A percentile compares a stretch with the other conserved stretches of the same genome.
Conservation (phyloP, 78 protist genomes). For the Emiliania huxleyi region DNA sequence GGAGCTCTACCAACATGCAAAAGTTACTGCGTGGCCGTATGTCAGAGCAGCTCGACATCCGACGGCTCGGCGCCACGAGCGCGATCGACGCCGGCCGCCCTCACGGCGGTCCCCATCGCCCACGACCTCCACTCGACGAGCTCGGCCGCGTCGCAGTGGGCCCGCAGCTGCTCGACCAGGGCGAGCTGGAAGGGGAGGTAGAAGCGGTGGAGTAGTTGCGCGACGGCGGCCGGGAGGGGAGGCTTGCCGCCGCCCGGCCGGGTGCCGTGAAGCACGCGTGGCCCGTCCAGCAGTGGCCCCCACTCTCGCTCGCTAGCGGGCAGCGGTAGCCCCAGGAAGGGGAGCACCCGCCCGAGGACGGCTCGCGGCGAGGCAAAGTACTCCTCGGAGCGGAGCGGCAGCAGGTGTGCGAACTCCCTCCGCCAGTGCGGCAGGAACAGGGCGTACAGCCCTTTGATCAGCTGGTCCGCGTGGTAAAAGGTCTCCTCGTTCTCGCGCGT, state of each 20-base stretch:
- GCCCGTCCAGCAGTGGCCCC: not conserved
- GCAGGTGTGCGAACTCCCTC: not conserved
- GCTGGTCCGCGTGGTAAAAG: slow-evolving; percentile 19
- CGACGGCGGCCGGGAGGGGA: not conserved
- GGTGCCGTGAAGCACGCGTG: not conserved
- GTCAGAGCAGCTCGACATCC: no score
- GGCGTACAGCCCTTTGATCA: not conserved
- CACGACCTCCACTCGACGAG: no score
- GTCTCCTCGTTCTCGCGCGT: slow-evolving; percentile 14
- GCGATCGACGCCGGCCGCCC: no score
- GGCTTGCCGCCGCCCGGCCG: not conserved
- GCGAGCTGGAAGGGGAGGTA: not conserved
- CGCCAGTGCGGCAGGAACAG: not conserved
- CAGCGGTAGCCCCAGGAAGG: not conserved
- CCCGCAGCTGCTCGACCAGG: not conserved
- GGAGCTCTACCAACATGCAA: no score
- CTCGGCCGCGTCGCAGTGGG: not conserved
- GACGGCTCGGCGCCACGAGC: no score
- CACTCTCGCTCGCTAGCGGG: not conserved
- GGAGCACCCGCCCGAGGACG: not conserved
- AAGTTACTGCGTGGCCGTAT: no score
- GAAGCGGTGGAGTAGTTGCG: not conserved
- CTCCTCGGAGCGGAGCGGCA: not conserved
- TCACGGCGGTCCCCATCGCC: no score
- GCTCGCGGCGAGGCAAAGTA: not conserved